These are phyloP conservation scores for Quercus bicolor DNA, from an alignment of 306 rosid species.

Conservation along the genomic window DNA sequence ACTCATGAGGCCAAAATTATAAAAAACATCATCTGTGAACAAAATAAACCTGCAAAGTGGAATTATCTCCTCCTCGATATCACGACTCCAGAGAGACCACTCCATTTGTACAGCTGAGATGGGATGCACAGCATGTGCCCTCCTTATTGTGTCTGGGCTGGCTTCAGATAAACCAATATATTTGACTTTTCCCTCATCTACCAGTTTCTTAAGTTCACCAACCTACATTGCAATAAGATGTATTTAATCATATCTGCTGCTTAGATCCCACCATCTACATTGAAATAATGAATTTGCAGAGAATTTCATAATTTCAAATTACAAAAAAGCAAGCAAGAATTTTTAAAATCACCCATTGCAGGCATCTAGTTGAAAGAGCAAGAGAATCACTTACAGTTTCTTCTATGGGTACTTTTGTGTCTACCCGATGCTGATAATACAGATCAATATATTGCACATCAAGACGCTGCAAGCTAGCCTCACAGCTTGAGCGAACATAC, in stretches of 20 bases:
- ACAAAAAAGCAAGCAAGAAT: not conserved
- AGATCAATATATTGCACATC: constrained; percentile 65
- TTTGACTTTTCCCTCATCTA: constrained; percentile 74
- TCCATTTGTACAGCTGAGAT: constrained; percentile 72
- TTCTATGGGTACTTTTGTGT: constrained; percentile 60
- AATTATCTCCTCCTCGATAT: constrained; percentile 61
- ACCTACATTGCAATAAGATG: constrained; percentile 29
- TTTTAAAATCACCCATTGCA: not conserved
- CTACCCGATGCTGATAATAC: constrained; percentile 67
- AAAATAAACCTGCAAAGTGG: constrained; percentile 63
- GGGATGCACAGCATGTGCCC: constrained; percentile 85
- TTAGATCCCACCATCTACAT: too few species aligned
- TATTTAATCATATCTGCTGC: not conserved
- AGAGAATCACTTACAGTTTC: constrained; percentile 48
- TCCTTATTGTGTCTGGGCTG: constrained; percentile 64
- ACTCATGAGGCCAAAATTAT: not conserved
- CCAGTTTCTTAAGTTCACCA: constrained; percentile 72
- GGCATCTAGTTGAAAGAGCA: not conserved
- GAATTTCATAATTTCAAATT: not conserved
- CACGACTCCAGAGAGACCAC: constrained; percentile 85
- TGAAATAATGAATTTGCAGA: not conserved
- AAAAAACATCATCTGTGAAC: not conserved
- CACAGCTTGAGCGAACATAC: constrained; percentile 67
- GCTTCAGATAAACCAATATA: constrained; percentile 81
- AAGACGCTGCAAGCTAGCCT: constrained; percentile 77